Base-by-base conservation (phyloP, 1,284 basidiomycete genomes). In the Microbotryum intermedium region DNA sequence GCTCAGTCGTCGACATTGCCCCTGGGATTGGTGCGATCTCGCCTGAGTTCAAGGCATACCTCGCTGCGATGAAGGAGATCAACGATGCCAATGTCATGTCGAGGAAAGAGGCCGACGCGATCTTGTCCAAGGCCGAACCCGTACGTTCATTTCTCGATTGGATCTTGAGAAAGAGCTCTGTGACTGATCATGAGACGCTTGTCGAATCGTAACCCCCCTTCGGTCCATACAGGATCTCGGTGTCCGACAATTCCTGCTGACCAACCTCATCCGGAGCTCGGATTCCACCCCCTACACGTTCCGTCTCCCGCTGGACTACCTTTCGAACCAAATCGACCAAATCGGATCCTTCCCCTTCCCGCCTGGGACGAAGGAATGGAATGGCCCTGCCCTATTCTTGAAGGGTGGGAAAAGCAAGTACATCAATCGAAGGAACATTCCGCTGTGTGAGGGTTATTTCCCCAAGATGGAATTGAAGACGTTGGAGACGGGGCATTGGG, bases 331-430 rank as follows among this genome's bases (percentile, higher is more conserved):
- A 1, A 82, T 91, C 5, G 72, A 79, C 0, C 81, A 83, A 28
- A 77, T 92, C 4, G 90, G 88, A 3, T 79, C 79, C 7, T 93
- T 93, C 69, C 89, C 89, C 0, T 81, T 77, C 69, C 65, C 68
- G 10, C 74, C 61, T 59, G 69, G 0, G 81, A 80, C 0, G 81
- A 86, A 57, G 74, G 18, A 75, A 64, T 91, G 83, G 81, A 71
- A 79, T 7, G 84, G 85, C 0, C 77, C 77, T 50, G 81, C 85
- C 0, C 73, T 93, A 11, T 87, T 90, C 64, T 79, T 92, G 65
- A 91, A 90, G 71, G 90, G 90, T 2, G 75, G 49, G 10, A 84
- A 82, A 76, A 89, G 85, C 82, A 82, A 81, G 83, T 90, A 85
- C 71, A 83, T 91, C 67, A 89, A 88, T 69, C 74, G 79, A 16